Evolutionary conservation across 2,329 filamentous ascomycete genomes (phyloP).

Genomic region (Trichoderma brevicompactum): DNA sequence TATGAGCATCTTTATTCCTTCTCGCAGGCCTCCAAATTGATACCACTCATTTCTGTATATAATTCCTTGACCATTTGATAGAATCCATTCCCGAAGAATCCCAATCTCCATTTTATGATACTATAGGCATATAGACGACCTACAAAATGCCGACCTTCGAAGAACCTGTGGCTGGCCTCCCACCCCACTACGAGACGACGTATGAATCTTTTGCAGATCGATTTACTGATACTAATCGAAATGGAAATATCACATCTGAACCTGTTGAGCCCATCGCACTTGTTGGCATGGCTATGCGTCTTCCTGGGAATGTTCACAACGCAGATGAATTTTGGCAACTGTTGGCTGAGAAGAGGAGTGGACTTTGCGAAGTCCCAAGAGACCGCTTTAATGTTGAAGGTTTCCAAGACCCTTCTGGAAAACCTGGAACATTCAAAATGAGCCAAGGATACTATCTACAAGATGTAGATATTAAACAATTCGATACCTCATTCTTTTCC

Average conservation of each 20-base stretch:
- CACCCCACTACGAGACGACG: not conserved
- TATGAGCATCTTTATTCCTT: no score
- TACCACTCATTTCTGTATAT: not conserved
- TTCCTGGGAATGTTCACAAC: slow-evolving; percentile 45
- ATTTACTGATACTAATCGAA: no score
- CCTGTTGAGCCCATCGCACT: slow-evolving; percentile 44
- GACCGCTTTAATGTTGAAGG: slow-evolving; percentile 30
- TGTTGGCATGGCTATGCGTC: slow-evolving; percentile 48
- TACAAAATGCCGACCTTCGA: not conserved
- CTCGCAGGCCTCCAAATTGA: not conserved
- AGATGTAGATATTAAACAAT: slow-evolving; percentile 31
- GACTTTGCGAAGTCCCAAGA: slow-evolving; percentile 27
- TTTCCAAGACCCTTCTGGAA: slow-evolving; percentile 25
- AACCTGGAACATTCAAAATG: slow-evolving; percentile 19
- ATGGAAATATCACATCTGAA: not conserved
- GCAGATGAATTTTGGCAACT: slow-evolving; percentile 48
- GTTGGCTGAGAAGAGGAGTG: slow-evolving; percentile 32
- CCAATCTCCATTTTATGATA: not conserved
- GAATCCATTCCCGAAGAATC: not conserved
- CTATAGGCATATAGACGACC: not conserved
- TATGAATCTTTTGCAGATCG: no score
- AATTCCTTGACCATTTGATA: not conserved
- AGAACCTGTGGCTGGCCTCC: not conserved
- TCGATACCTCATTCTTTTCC: slow-evolving; percentile 37
- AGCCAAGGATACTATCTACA: slow-evolving; percentile 37